Evolutionary conservation across 495 filamentous ascomycete genomes (phyloP).

Genomic region (Trichoderma reesei): DNA sequence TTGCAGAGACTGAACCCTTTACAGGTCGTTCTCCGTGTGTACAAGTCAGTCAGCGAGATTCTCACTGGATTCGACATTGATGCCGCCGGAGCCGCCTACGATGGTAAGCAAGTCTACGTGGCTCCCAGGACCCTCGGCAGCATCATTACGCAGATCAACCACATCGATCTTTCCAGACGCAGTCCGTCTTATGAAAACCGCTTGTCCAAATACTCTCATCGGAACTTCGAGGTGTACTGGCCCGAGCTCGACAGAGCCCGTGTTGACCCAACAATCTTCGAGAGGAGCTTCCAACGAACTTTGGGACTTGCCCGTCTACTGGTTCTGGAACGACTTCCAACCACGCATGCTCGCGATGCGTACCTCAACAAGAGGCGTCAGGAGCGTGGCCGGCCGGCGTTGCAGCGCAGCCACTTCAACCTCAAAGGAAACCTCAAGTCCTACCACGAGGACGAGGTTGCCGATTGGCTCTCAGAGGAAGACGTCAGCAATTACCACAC

Average conservation of each 20-base stretch:
- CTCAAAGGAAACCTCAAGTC: slow-evolving; percentile 59
- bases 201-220: slow-evolving; percentile 76
- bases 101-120: slow-evolving; percentile 64
- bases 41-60: slow-evolving; percentile 71
- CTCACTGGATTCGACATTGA: slow-evolving; percentile 81
- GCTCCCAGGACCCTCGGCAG: slow-evolving; percentile 62
- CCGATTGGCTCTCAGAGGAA: slow-evolving; percentile 67
- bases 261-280: slow-evolving; percentile 77
- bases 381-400: slow-evolving; percentile 55
- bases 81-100: slow-evolving; percentile 68
- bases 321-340: slow-evolving; percentile 69
- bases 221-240: slow-evolving; percentile 78
- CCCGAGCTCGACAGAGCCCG: slow-evolving; percentile 56
- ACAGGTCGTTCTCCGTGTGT: slow-evolving; percentile 76
- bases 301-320: slow-evolving; percentile 70
- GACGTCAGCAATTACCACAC: slow-evolving; percentile 70
- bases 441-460: slow-evolving; percentile 60
- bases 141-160: slow-evolving; percentile 70
- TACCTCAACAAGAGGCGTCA: slow-evolving; percentile 55
- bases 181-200: slow-evolving; percentile 81
- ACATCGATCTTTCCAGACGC: slow-evolving; percentile 65
- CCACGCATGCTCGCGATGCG: slow-evolving; percentile 48
- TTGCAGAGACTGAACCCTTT: slow-evolving; percentile 10
- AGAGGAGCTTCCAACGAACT: slow-evolving; percentile 62
- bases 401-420: slow-evolving; percentile 21